These are phyloP conservation scores for Alternaria sp. DNA, from an alignment of 2,329 filamentous ascomycete species.

Conservation along the genomic window DNA sequence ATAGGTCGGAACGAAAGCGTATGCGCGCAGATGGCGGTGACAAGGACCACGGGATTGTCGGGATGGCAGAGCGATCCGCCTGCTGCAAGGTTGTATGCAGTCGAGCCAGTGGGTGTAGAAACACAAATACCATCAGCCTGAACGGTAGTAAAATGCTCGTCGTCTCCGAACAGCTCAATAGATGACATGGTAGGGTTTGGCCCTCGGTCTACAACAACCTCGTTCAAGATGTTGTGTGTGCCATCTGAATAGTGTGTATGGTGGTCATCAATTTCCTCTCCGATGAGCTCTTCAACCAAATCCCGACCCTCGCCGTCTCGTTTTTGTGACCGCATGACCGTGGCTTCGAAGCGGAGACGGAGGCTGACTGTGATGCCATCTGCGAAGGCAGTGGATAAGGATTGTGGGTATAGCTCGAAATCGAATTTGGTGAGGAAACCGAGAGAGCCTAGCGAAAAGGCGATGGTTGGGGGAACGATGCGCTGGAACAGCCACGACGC, in stretches of 20 bases:
- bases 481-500: conserved; percentile 97
- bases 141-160: conserved; percentile 93
- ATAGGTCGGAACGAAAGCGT: conserved; percentile 96
- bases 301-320: conserved; percentile 47
- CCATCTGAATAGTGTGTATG: conserved; percentile 85
- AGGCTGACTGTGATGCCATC: conserved; percentile 90
- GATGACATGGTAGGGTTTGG: conserved; percentile 94
- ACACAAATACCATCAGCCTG: conserved; percentile 94
- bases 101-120: conserved; percentile 92
- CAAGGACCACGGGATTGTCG: conserved; percentile 93
- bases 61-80: conserved; percentile 96
- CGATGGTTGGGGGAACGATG: conserved; percentile 91
- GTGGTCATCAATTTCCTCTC: conserved; percentile 83
- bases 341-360: conserved; percentile 89
- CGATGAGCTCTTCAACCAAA: conserved; percentile 88
- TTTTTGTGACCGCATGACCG: conserved; percentile 82
- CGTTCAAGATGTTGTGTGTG: conserved; percentile 91
- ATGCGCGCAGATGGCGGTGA: conserved; percentile 94
- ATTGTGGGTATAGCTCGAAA: conserved; percentile 76
- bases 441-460: conserved; percentile 88
- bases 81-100: conserved; percentile 93
- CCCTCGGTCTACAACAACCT: conserved; percentile 94
- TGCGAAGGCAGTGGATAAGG: conserved; percentile 74
- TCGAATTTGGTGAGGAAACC: conserved; percentile 98
- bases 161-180: conserved; percentile 91